phyloP scores from a whole-genome alignment of 2,329 filamentous ascomycete genomes.

The Cryphonectria japonica region DNA sequence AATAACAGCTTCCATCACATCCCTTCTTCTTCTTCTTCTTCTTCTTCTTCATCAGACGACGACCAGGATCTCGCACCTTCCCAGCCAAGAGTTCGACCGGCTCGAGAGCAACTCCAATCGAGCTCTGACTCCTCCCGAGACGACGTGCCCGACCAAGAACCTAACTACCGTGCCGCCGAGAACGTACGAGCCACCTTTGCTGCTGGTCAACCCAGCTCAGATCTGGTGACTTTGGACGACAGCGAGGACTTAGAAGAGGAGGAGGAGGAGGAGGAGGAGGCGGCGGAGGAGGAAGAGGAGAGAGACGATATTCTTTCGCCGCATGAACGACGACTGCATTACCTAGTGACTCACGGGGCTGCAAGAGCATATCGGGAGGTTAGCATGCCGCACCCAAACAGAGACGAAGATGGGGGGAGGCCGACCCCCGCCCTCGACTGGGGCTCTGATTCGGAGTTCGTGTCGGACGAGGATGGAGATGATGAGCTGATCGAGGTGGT shows the following conservation, averaged over 20 bases:
- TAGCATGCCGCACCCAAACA: not conserved
- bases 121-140: not conserved
- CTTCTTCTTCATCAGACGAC: not conserved
- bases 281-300: not conserved
- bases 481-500: slow-evolving; percentile 28
- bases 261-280: not conserved
- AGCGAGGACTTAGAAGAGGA: slow-evolving; percentile 4
- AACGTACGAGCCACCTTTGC: not conserved
- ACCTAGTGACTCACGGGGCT: not conserved
- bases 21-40: not conserved
- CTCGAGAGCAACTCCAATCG: not conserved
- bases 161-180: not conserved
- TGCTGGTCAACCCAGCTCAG: not conserved
- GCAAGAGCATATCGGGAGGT: not conserved
- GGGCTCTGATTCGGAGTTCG: slow-evolving; percentile 9
- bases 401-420: not conserved
- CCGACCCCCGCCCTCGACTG: not conserved
- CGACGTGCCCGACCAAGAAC: not conserved
- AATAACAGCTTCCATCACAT: not conserved
- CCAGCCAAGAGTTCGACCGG: not conserved
- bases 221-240: not conserved
- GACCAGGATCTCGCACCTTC: not conserved
- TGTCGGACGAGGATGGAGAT: slow-evolving; percentile 18
- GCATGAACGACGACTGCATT: too few relatives aligned
- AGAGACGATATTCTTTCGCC: not conserved